Base-by-base conservation (phyloP, 2,329 filamentous ascomycete species). In the Microsporum ferrugineum region DNA sequence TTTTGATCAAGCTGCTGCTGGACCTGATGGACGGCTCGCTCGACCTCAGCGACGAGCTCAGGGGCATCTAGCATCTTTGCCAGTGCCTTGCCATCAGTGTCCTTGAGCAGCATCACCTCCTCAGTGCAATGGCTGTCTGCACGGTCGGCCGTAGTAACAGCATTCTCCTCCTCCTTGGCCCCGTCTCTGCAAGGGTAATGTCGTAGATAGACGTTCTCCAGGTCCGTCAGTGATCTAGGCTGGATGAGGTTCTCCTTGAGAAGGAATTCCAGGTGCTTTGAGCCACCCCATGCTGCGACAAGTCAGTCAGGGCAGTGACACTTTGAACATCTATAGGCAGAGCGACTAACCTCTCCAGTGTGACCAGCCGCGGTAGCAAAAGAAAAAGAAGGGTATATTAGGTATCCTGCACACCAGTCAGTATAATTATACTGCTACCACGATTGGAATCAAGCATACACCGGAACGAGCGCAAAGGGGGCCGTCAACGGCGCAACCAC, bases 331-430 rank as follows among this genome's bases (percentile, higher is more conserved):
- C 2, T 3, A 62, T 23, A 57, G 10, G 2, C 57, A 1, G 23
- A 45, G 27, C 17, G 33, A 36, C 73, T 63, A 64, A 81, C 79
- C 79, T 75, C 87, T 84, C 84, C 88, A 95, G 74, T 96, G 90
- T 23, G 89, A 95, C 87, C 88, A 97, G 31, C 90, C 78, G 65
- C 94, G 84, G 77, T 95, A 99, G 17, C 84, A 84, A 45, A 97
- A 82, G 73, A 97, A 99, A 79, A 97, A 97, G 79, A 97, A 97
- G 17, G 94, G 94, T 10, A 99, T 79, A 71, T 99, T 96, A 39
- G 92, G 91, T 65, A 96, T 82, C 64, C 89, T 95, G 41, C 3
- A 49, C 60, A 7, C 36, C 12, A n/a, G 23, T 60, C 31, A 36
- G n/a, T 33, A 49, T 31, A 43, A 55, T 23, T 55, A 53, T 59